These are phyloP conservation scores for Moricandia arvensis DNA, from an alignment of 345 rosid species.

Conservation along the genomic window DNA sequence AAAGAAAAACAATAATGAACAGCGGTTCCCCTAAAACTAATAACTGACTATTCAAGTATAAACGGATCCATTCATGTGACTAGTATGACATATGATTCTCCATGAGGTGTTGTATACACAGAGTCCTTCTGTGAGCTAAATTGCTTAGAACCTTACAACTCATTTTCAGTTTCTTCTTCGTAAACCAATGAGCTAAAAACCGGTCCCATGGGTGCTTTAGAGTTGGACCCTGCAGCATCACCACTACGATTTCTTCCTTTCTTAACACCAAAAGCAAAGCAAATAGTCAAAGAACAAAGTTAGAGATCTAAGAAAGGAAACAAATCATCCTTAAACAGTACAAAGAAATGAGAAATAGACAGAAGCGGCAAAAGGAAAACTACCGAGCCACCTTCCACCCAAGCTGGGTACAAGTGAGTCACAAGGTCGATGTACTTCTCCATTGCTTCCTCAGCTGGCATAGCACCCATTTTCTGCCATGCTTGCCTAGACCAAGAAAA, in stretches of 20 bases:
- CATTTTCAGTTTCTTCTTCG: conserved; percentile 80
- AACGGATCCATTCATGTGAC: too few relatives aligned
- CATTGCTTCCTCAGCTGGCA: conserved; percentile 98
- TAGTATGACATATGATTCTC: too few relatives aligned
- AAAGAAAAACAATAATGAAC: background rate
- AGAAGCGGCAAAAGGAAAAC: conserved; percentile 2
- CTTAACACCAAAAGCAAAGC: conserved; percentile 21
- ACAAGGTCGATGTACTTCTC: conserved; percentile 79
- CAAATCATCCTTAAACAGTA: background rate
- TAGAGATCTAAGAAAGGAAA: background rate
- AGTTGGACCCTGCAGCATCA: conserved; percentile 41
- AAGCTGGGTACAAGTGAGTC: conserved; percentile 73
- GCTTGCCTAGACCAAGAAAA: background rate
- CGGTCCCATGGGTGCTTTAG: conserved; percentile 76
- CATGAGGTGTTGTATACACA: too few relatives aligned
- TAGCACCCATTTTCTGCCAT: conserved; percentile 30
- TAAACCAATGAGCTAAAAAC: conserved; percentile 82
- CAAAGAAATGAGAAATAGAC: background rate
- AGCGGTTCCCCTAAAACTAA: background rate
- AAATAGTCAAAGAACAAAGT: conserved; percentile 4
- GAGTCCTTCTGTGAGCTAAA: background rate
- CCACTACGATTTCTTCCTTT: conserved; percentile 49
- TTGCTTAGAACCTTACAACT: conserved; percentile 64
- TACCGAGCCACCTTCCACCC: conserved; percentile 63
- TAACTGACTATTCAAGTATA: too few relatives aligned